These are phyloP conservation scores for Ajuga chamaepitys DNA, from an alignment of 257 asterid genomes.

Conservation along the genomic window DNA sequence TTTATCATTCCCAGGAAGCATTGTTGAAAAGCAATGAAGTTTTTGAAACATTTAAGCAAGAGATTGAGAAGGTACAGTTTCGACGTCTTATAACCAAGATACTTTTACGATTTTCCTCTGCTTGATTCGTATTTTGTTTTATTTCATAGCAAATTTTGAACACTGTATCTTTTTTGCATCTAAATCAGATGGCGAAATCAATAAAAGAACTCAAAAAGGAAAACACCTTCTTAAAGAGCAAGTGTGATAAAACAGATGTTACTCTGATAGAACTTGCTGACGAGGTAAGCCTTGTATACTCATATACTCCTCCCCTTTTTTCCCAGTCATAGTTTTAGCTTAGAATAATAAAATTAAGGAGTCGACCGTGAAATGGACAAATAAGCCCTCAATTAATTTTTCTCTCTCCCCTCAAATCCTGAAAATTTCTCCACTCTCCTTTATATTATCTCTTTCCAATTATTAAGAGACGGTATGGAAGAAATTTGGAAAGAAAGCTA, in stretches of 20 bases:
- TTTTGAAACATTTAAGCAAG: conserved; percentile 92
- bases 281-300: conserved; percentile 48
- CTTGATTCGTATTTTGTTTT: neutral
- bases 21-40: conserved; percentile 93
- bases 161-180: conserved; percentile 1
- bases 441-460: neutral
- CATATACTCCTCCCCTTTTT: too few relatives aligned
- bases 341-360: neutral
- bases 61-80: conserved; percentile 75
- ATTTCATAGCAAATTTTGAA: neutral
- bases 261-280: conserved; percentile 86
- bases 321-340: too few relatives aligned
- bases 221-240: conserved; percentile 73
- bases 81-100: neutral
- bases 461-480: too few relatives aligned
- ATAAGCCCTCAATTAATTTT: neutral
- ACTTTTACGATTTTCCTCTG: neutral
- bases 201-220: conserved; percentile 88
- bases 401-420: neutral
- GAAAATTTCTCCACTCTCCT: neutral
- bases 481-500: too few relatives aligned
- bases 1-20: conserved; percentile 98
- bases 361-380: too few relatives aligned
- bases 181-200: conserved; percentile 81
- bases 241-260: conserved; percentile 71